Conservation (phyloP, 306 rosid genomes). For the Begonia loranthoides region DNA sequence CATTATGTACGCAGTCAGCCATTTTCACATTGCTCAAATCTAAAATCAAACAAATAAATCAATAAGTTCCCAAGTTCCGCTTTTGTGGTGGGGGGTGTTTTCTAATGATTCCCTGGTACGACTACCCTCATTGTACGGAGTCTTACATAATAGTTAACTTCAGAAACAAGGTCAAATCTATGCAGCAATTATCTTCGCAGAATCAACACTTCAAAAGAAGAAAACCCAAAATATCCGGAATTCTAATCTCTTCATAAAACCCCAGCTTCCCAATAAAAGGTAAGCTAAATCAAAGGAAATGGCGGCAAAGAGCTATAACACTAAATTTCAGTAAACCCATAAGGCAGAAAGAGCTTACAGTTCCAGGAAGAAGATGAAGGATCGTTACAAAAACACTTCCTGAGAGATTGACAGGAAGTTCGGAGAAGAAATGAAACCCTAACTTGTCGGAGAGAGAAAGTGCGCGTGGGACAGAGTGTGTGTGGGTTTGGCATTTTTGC, state of each 20-base stretch:
- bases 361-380: conserved; percentile 4
- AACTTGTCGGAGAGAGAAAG: conserved; percentile 16
- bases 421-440: conserved; percentile 21
- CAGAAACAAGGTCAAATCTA: too few relatives aligned
- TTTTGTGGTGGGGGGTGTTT: too few relatives aligned
- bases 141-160: too few relatives aligned
- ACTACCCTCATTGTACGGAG: too few relatives aligned
- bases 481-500: conserved; percentile 9
- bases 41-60: too few relatives aligned
- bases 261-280: background rate
- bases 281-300: background rate
- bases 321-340: background rate
- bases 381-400: background rate
- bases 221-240: background rate
- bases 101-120: too few relatives aligned
- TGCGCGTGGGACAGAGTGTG: background rate
- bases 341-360: conserved; percentile 11
- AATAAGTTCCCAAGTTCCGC: too few relatives aligned
- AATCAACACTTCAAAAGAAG: background rate
- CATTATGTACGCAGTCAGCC: too few relatives aligned
- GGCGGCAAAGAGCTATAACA: too few relatives aligned
- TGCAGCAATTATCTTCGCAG: background rate
- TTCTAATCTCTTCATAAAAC: too few relatives aligned
- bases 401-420: conserved; percentile 7
- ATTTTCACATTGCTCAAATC: too few relatives aligned